Percentiles rank a stretch among this genome's conserved stretches.
phyloP scores from a whole-genome alignment of 805 yeast genomes.

The Candida sphagnicola region DNA sequence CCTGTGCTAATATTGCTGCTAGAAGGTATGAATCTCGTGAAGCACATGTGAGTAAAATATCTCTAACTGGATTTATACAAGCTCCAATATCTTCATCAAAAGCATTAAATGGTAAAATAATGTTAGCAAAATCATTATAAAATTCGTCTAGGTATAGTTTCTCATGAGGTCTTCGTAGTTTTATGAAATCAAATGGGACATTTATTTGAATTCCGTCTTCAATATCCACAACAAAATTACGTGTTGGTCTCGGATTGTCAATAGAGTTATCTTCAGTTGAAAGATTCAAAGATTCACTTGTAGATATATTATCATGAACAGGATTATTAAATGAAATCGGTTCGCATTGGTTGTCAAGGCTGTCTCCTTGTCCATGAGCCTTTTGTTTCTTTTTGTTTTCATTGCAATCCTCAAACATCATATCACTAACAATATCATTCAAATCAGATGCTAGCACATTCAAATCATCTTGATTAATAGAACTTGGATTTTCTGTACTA shows the following conservation, averaged over 20 bases:
- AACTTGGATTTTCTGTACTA: constrained; percentile 4
- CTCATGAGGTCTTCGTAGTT: constrained; percentile 23
- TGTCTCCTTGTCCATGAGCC: neutral
- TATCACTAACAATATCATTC: constrained; percentile 26
- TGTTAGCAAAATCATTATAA: constrained; percentile 28
- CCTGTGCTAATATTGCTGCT: constrained; percentile 68
- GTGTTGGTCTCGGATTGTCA: neutral
- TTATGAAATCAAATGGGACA: constrained; percentile 25
- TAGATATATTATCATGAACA: neutral
- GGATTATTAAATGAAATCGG: constrained; percentile 6
- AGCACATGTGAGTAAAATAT: constrained; percentile 57
- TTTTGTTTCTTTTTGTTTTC: neutral
- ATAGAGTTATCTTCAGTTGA: neutral
- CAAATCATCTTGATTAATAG: constrained; percentile 20
- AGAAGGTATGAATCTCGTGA: constrained; percentile 58
- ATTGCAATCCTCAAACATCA: constrained; percentile 16
- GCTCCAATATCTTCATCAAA: constrained; percentile 21
- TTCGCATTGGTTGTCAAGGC: constrained; percentile 1
- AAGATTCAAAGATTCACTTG: neutral
- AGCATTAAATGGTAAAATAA: constrained; percentile 33
- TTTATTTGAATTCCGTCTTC: constrained; percentile 15
- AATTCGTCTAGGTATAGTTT: constrained; percentile 29
- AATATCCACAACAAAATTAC: neutral
- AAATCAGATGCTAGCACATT: constrained; percentile 24
- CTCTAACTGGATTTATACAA: constrained; percentile 52